phyloP scores from a whole-genome alignment of 495 filamentous ascomycete genomes.

The Penicillium canescens region DNA sequence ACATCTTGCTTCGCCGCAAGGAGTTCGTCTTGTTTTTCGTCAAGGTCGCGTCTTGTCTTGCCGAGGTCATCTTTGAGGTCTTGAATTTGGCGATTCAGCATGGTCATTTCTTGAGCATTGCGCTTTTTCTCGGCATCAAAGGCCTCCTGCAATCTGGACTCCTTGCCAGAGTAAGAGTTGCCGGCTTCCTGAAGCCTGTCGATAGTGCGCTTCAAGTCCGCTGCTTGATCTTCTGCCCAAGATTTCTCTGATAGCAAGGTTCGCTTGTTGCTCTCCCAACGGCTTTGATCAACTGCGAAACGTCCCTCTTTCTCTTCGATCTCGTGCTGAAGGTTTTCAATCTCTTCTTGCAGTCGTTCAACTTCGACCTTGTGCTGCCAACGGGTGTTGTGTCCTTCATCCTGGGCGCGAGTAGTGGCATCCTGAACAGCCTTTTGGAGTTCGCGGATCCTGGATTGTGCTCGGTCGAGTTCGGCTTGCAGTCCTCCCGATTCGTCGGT shows the following conservation, averaged over 20 bases:
- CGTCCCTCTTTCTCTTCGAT: conserved; percentile 73
- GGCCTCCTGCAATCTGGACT: conserved; percentile 63
- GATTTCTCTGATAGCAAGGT: conserved; percentile 65
- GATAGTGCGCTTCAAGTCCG: conserved; percentile 70
- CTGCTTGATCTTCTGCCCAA: conserved; percentile 65
- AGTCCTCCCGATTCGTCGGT: conserved; percentile 66
- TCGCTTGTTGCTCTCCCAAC: conserved; percentile 67
- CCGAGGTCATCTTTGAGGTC: conserved; percentile 59
- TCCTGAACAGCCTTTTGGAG: conserved; percentile 58
- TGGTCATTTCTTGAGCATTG: conserved; percentile 54
- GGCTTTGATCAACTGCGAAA: conserved; percentile 67
- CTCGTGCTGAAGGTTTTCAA: conserved; percentile 68
- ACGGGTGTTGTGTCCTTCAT: conserved; percentile 57
- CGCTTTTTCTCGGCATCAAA: conserved; percentile 60
- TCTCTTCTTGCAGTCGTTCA: conserved; percentile 62
- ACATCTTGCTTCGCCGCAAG: conserved; percentile 66
- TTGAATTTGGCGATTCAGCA: conserved; percentile 55
- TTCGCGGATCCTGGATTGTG: conserved; percentile 56
- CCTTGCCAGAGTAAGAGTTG: conserved; percentile 63
- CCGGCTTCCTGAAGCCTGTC: conserved; percentile 69
- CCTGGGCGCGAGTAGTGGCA: conserved; percentile 58
- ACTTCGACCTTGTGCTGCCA: conserved; percentile 64
- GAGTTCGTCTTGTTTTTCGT: conserved; percentile 58
- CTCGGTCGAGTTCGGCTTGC: conserved; percentile 61
- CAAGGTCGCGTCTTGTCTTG: conserved; percentile 52